Base-by-base conservation (phyloP, 345 rosid genomes). In the Syzygium aromaticum region DNA sequence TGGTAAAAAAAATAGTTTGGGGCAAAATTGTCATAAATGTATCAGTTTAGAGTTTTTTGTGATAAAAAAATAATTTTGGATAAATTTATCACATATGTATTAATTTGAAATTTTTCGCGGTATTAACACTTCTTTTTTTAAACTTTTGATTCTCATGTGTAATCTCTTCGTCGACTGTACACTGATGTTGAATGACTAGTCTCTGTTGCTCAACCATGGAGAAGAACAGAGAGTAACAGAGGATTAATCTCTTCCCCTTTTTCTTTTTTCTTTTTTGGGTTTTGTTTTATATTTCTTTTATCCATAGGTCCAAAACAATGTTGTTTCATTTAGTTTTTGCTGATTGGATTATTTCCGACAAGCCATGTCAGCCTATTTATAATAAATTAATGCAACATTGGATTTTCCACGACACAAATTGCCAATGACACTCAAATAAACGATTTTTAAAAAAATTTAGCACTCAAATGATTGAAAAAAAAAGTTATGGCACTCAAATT, bases 381-480 rank as follows among this genome's bases (percentile, higher is more conserved):
- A 28, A 64, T 7, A 64, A 30, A 7, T 15, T 28, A 28, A 64
- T 15, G 11, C 38, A 21, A 7, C 8, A 16, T 64, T 13, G 11
- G 2, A 17, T 64, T 64, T 64, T 64, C 5, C 3, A 0, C 1
- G 5, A 28, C 11, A 4, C 17, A 64, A 28, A 15, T 15, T 11
- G 7, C 0, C 2, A 1, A 7, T 28, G 40, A 0, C 11, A 15
- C 22, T 64, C 8, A 64, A 64, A 5, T 28, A 33, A 15, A 64
- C 8, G 9, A 7, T 57, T 64, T 30, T 7, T 0, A 6, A 6
- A 28, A 28, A 64, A 16, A 15, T 33, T 15, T 30, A 6, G 1
- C 0, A 57, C 28, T 10, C 3, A 57, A 25, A 0, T 23, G 4
- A 57, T 23, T 0, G 0, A 10, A 51, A 28, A 51, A 28, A 84